Conservation (phyloP, 306 rosid species). For the Prunus fruticosa region DNA sequence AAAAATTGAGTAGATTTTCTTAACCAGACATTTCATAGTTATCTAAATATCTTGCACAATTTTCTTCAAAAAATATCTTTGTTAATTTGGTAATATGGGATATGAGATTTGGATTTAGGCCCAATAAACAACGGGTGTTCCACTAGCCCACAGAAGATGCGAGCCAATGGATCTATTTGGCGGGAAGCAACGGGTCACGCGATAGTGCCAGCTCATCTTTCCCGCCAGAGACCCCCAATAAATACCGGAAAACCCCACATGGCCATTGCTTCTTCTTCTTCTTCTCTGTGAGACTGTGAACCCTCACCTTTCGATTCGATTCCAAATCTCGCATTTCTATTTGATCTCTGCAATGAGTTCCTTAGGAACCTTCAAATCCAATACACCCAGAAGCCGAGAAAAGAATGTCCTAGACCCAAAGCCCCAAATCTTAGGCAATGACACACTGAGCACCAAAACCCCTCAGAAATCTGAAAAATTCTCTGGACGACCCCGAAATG, state of each 20-base stretch:
- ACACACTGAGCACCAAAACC: slow-evolving; percentile 39
- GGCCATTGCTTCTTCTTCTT: background rate
- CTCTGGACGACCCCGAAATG: background rate
- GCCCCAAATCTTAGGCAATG: slow-evolving; percentile 3
- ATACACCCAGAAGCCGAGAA: slow-evolving; percentile 17
- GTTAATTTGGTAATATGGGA: too few relatives aligned
- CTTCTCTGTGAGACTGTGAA: background rate
- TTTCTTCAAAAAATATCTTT: too few relatives aligned
- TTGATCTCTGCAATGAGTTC: slow-evolving; percentile 37
- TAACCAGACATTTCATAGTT: too few relatives aligned
- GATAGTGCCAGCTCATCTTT: background rate
- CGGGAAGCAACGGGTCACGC: slow-evolving; percentile 49
- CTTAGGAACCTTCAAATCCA: slow-evolving; percentile 11
- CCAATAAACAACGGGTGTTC: too few relatives aligned
- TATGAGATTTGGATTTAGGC: too few relatives aligned
- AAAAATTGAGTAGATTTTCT: too few relatives aligned
- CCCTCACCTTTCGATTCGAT: background rate
- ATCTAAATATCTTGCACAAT: too few relatives aligned
- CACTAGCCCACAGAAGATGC: too few relatives aligned
- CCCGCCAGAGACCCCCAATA: slow-evolving; percentile 34
- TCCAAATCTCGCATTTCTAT: background rate
- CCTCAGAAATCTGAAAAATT: slow-evolving; percentile 47
- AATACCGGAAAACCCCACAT: background rate
- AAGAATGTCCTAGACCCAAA: slow-evolving; percentile 39
- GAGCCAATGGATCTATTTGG: slow-evolving; percentile 45